Evolutionary conservation across 768 basidiomycete species (phyloP).

Genomic region (Pisolithus sp.): DNA sequence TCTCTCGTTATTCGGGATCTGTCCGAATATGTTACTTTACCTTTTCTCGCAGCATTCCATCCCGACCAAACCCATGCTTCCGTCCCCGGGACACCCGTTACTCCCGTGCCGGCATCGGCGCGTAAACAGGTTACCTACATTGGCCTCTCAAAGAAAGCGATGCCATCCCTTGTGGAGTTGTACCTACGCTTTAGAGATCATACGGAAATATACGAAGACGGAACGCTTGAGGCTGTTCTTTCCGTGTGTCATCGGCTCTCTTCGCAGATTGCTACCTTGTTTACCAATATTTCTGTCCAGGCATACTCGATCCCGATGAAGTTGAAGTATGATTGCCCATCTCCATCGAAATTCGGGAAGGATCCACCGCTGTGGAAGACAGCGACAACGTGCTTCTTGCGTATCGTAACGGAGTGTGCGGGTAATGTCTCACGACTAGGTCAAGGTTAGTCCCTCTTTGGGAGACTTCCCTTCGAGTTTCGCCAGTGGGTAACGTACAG

Average conservation of each 20-base stretch:
- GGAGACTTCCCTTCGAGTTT: background rate
- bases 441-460: constrained; percentile 34
- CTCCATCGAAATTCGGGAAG: constrained; percentile 81
- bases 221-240: constrained; percentile 78
- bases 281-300: constrained; percentile 30
- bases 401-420: constrained; percentile 63
- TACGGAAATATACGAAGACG: constrained; percentile 64
- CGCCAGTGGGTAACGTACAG: background rate
- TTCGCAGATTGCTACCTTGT: background rate
- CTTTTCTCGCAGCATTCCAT: constrained; percentile 79
- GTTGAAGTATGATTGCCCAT: constrained; percentile 90
- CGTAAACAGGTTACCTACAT: constrained; percentile 81
- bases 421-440: constrained; percentile 45
- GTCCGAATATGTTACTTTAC: constrained; percentile 79
- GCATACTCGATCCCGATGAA: constrained; percentile 89
- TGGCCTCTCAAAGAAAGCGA: constrained; percentile 78
- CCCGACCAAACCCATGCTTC: constrained; percentile 24
- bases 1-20: constrained; percentile 79
- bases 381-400: constrained; percentile 74
- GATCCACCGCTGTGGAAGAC: constrained; percentile 93
- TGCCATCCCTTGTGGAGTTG: constrained; percentile 79
- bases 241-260: constrained; percentile 42
- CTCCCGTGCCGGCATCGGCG: constrained; percentile 15
- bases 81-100: constrained; percentile 8
- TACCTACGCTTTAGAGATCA: constrained; percentile 61